These are phyloP conservation scores for Stachybotrys echinatus DNA, from an alignment of 2,329 filamentous ascomycete genomes.

Conservation along the genomic window DNA sequence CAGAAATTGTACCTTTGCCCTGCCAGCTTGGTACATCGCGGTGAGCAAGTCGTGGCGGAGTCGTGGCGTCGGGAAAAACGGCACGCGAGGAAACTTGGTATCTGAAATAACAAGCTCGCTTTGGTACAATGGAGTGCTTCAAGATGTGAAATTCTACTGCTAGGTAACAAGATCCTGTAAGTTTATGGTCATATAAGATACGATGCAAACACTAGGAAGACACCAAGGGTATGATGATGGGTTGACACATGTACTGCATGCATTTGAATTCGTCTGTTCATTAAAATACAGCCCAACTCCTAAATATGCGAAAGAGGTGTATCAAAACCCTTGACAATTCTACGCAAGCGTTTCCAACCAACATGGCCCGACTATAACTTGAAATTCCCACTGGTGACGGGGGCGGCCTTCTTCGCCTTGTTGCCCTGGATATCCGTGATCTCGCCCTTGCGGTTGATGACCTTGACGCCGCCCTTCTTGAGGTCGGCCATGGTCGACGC, in stretches of 20 bases:
- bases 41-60: background rate
- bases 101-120: background rate
- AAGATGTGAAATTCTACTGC: no score
- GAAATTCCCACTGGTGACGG: constrained; percentile 50
- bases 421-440: constrained; percentile 79
- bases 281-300: no score
- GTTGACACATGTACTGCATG: no score
- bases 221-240: no score
- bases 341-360: no score
- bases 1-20: background rate
- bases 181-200: no score
- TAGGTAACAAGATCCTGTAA: no score
- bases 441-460: constrained; percentile 87
- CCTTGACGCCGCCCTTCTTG: constrained; percentile 82
- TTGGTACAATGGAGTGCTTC: background rate
- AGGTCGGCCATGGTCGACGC: constrained; percentile 58
- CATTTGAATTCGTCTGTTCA: no score
- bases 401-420: constrained; percentile 53
- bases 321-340: no score
- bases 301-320: no score
- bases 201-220: no score
- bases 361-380: constrained; percentile 57
- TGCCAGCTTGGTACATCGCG: background rate
- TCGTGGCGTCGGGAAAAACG: background rate
- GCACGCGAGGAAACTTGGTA: background rate